These are phyloP conservation scores for Aspergillus mulundensis DNA, from an alignment of 495 filamentous ascomycete species.

Conservation along the genomic window DNA sequence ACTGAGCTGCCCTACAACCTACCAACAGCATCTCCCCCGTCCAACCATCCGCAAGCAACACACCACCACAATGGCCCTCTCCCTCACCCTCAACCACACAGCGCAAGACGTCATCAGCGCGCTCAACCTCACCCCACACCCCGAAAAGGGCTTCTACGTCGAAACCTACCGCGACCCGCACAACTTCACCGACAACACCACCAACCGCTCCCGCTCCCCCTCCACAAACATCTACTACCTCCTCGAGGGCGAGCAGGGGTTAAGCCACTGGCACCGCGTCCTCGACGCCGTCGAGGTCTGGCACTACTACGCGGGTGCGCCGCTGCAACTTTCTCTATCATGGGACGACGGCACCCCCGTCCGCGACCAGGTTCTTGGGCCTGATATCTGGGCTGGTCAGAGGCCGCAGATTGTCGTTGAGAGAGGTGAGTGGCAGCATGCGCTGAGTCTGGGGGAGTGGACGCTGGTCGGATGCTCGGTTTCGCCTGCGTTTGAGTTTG, in stretches of 20 bases:
- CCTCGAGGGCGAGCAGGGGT: neutral
- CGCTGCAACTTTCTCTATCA: neutral
- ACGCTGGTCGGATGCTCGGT: constrained; percentile 2
- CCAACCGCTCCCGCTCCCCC: neutral
- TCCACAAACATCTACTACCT: constrained; percentile 6
- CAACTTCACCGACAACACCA: neutral
- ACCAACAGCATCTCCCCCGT: too few relatives aligned
- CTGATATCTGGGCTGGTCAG: neutral
- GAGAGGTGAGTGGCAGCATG: constrained; percentile 2
- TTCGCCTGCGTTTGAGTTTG: constrained; percentile 3
- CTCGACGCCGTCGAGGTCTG: constrained; percentile 5
- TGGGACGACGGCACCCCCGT: constrained; percentile 2
- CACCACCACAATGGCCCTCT: neutral
- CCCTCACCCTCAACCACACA: neutral
- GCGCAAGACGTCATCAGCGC: neutral
- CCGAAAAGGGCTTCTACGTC: constrained; percentile 1
- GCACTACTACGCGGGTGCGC: constrained; percentile 6
- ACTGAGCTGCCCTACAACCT: too few relatives aligned
- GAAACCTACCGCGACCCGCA: constrained; percentile 3
- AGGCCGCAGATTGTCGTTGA: constrained; percentile 1
- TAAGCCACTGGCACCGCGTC: neutral
- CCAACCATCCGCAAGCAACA: too few relatives aligned
- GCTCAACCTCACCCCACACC: neutral
- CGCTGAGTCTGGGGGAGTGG: neutral
- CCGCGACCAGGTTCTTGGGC: neutral